These are phyloP conservation scores for Chimonanthus salicifolius DNA, from an alignment of 164 flowering plant genomes.

Conservation along the genomic window DNA sequence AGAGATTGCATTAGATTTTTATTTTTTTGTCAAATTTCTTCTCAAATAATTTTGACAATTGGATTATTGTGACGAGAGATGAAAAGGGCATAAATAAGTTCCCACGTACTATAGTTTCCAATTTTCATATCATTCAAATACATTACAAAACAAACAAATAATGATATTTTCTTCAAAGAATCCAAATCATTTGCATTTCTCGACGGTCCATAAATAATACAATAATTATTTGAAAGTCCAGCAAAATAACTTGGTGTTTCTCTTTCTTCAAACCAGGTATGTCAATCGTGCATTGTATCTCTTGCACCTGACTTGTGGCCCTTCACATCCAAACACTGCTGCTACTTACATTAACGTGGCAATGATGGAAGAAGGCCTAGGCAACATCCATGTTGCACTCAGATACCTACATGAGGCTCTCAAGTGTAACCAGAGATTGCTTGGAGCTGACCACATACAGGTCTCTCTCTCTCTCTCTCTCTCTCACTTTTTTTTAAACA, in stretches of 20 bases:
- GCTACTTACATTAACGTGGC: slow-evolving; percentile 97
- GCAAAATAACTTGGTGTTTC: not conserved
- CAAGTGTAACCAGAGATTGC: slow-evolving; percentile 87
- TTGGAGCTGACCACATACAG: slow-evolving; percentile 96
- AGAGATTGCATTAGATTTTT: no score
- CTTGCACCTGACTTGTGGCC: slow-evolving; percentile 87
- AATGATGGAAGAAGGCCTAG: slow-evolving; percentile 99
- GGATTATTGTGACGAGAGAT: not conserved
- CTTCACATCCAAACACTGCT: slow-evolving; percentile 95
- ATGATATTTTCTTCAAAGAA: not conserved
- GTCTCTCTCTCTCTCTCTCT: slow-evolving; percentile 27
- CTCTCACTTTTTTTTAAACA: no score
- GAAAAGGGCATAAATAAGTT: not conserved
- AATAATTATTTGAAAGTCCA: not conserved
- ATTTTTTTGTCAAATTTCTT: not conserved
- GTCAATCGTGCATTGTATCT: slow-evolving; percentile 94
- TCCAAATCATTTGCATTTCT: not conserved
- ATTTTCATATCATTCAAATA: no score
- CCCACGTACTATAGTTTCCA: not conserved
- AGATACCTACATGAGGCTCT: slow-evolving; percentile 93
- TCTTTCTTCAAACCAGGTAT: slow-evolving; percentile 43
- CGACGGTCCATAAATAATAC: not conserved
- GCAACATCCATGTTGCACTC: slow-evolving; percentile 87
- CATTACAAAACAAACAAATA: not conserved
- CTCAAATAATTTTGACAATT: not conserved